These are phyloP conservation scores for Trapa incisa DNA, from an alignment of 345 rosid genomes.

Conservation along the genomic window DNA sequence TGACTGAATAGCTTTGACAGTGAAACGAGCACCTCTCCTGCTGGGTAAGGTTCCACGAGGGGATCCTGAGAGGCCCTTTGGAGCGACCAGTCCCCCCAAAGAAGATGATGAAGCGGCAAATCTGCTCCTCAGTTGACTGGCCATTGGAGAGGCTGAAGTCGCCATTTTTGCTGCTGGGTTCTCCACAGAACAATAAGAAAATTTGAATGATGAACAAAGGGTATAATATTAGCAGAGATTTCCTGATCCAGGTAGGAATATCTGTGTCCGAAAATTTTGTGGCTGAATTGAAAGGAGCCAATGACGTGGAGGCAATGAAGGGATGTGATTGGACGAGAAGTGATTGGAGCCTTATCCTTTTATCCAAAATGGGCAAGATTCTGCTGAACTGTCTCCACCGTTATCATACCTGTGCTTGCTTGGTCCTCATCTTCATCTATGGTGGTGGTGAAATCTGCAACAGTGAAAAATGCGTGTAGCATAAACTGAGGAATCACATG, in stretches of 20 bases:
- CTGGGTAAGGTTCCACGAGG: conserved; percentile 39
- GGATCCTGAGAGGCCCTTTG: conserved; percentile 55
- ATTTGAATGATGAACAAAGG: neutral
- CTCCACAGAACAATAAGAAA: neutral
- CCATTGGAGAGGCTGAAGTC: conserved; percentile 35
- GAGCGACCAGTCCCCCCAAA: conserved; percentile 25
- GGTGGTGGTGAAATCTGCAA: neutral
- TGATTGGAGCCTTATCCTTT: conserved; percentile 8
- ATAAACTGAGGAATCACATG: neutral
- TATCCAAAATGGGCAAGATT: conserved; percentile 1
- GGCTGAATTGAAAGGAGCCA: conserved; percentile 3
- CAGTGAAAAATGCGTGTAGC: neutral
- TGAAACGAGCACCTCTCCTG: conserved; percentile 44
- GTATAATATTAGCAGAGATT: neutral
- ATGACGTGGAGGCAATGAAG: conserved; percentile 2
- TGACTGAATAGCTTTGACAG: conserved; percentile 60
- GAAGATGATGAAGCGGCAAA: conserved; percentile 37
- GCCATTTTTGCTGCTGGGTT: conserved; percentile 1
- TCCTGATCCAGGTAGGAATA: neutral
- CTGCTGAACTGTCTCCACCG: neutral
- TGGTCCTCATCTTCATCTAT: neutral
- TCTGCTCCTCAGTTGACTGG: conserved; percentile 72
- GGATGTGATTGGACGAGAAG: conserved; percentile 6
- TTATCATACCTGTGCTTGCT: neutral
- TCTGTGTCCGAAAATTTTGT: conserved; percentile 3